Base-by-base conservation (phyloP, 352 stramenopile species). In the Pythium folliculosum region DNA sequence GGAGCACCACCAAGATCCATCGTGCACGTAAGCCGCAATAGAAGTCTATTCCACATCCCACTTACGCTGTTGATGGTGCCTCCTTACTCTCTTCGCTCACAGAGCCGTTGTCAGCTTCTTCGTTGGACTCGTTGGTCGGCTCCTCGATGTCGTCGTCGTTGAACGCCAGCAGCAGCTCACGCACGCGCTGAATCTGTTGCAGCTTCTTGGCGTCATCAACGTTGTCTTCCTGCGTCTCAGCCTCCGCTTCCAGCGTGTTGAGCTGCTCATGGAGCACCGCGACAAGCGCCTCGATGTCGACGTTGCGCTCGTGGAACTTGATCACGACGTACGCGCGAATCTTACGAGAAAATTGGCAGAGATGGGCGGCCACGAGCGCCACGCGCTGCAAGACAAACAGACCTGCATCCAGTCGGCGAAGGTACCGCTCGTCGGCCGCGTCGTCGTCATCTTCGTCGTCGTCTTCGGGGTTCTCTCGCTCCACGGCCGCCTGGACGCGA, bases 321-420 rank as follows among this genome's bases (percentile, higher is more conserved):
- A 93, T 74, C 67, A 88, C 80, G 16, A 89, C 70, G 50, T 93
- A 92, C 8, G 83, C 85, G 25, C 76, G 77, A 16, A 88, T 58
- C 65, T 90, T 91, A 38, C 73, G 76, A 0, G 82, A 89, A 67
- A 89, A 87, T 30, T 68, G 65, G 30, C 82, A 86, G 56, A 93
- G 47, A 49, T 95, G 82, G 2, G 78, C 82, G 16, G 89, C 40
- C 19, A 93, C 69, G 21, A 94, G 82, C 22, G 78, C 71, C 23
- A 90, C 70, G 3, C 84, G 82, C 63, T 95, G 84, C 14, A 95
- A 74, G 9, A 89, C 81, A 59, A 91, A 95, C 23, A 95, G 59
- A n/a, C 87, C 87, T 0, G 78, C 80, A 58, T 95, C 87, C 17
- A 95, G 66, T 19, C 85, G 75, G 50, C 75, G 73, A 37, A 95